Base-by-base conservation (phyloP, 805 yeast species). In the Komagataella kurtzmanii region DNA sequence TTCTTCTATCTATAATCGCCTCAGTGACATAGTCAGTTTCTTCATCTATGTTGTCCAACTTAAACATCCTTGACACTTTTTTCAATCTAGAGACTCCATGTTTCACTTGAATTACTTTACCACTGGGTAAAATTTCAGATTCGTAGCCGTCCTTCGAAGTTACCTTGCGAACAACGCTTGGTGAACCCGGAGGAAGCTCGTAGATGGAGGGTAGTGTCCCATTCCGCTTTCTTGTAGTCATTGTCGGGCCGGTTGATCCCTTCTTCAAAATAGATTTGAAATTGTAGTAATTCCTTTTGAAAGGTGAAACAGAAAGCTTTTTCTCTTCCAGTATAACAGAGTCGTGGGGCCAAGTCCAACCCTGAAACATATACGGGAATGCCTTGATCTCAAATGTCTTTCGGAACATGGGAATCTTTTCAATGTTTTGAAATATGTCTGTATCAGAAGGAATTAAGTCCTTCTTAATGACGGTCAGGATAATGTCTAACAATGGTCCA, bases 401-500 rank as follows among this genome's bases (percentile, higher is more conserved):
- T 58, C 93, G 75, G 59, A 90, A 69, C 10, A 73, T 77, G 17
- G 77, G 67, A 59, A 82, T 85, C 59, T 79, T 79, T 65, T 93
- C 99, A 52, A 86, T 73, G 17, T 79, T 71, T 57, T 85, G 88
- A 69, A 88, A 93, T 17, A 79, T 67, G 54, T 88, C 96, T 7
- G 88, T 80, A 58, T 90, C 96, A 1, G 77, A 77, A 0, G 95
- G 88, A 55, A 68, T 63, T 19, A 86, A 54, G 62, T 78, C 73
- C 24, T 70, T 71, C 55, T 81, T 76, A 47, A 81, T 57, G 1
- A 82, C 74, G 56, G 83, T 81, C 50, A 80, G 63, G 4, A 84
- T 61, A 45, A 86, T 65, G 62, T 93, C 98, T 54, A 85, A 67
- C 44, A 81, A 65, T 12, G 86, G 57, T 2, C 91, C 85, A 51